phyloP scores from a whole-genome alignment of 2,329 filamentous ascomycete species.

The Sporothrix sp. region DNA sequence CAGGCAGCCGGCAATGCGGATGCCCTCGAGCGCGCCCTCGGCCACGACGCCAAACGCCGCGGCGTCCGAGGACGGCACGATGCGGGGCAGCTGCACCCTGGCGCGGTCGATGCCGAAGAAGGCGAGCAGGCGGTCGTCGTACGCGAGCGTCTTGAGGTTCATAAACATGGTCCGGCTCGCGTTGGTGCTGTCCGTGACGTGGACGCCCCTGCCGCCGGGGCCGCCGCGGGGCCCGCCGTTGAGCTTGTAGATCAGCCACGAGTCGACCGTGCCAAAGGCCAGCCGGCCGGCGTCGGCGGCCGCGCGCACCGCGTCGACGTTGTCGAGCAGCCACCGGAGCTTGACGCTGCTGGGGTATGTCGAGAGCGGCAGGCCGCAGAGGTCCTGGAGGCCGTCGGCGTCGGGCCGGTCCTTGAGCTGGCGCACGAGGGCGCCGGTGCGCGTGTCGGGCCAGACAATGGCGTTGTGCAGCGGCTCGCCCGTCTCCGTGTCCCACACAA shows the following conservation, averaged over 20 bases:
- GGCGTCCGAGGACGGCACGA: slow-evolving; percentile 69
- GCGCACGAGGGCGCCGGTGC: slow-evolving; percentile 61
- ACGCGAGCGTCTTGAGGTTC: slow-evolving; percentile 71
- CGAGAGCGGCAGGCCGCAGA: slow-evolving; percentile 74
- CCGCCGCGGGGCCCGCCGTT: slow-evolving; percentile 59
- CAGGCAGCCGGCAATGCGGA: slow-evolving; percentile 71
- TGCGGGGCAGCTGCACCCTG: slow-evolving; percentile 70
- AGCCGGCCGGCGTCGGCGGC: slow-evolving; percentile 69
- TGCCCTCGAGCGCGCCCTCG: slow-evolving; percentile 55
- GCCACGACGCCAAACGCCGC: slow-evolving; percentile 61
- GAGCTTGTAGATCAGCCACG: slow-evolving; percentile 78
- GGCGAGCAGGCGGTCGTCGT: slow-evolving; percentile 64
- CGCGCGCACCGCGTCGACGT: slow-evolving; percentile 57
- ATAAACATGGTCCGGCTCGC: slow-evolving; percentile 92
- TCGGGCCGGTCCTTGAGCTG: slow-evolving; percentile 60
- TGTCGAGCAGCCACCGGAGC: slow-evolving; percentile 69
- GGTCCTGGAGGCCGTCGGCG: slow-evolving; percentile 57
- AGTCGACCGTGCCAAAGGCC: slow-evolving; percentile 79
- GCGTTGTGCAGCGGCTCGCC: slow-evolving; percentile 76
- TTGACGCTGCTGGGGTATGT: slow-evolving; percentile 86
- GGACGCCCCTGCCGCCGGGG: slow-evolving; percentile 38
- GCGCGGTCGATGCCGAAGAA: slow-evolving; percentile 65
- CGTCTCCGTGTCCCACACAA: slow-evolving; percentile 74
- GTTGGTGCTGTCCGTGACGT: slow-evolving; percentile 81
- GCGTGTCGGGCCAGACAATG: slow-evolving; percentile 84